Evolutionary conservation across 345 rosid genomes (phyloP).

Genomic region (Arabidopsis thaliana): TAIR10.1 NC_003075.7:12705501-12706000

Average conservation of each 20-base stretch:
- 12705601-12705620: neutral
- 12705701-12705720: neutral
- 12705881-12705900: slow-evolving; percentile 90
- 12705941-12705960: slow-evolving; percentile 73
- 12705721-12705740: neutral
- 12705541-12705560: slow-evolving; percentile 76
- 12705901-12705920: slow-evolving; percentile 86
- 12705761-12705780: slow-evolving; percentile 18
- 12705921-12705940: slow-evolving; percentile 67
- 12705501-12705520: slow-evolving; percentile 78
- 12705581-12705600: slow-evolving; percentile 13
- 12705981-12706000: slow-evolving; percentile 68
- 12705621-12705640: slow-evolving; percentile 10
- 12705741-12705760: neutral
- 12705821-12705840: slow-evolving; percentile 86
- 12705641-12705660: neutral
- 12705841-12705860: slow-evolving; percentile 93
- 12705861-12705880: slow-evolving; percentile 92
- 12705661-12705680: slow-evolving; percentile 14
- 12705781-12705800: slow-evolving; percentile 80
- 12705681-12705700: neutral
- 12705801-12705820: slow-evolving; percentile 93
- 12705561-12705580: slow-evolving; percentile 59
- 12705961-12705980: slow-evolving; percentile 61
- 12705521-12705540: slow-evolving; percentile 88